A percentile compares a stretch with the other conserved stretches of the same genome.
These are phyloP conservation scores for Lipomyces yarrowii DNA, from an alignment of 1,139 yeast genomes.

Conservation along the genomic window DNA sequence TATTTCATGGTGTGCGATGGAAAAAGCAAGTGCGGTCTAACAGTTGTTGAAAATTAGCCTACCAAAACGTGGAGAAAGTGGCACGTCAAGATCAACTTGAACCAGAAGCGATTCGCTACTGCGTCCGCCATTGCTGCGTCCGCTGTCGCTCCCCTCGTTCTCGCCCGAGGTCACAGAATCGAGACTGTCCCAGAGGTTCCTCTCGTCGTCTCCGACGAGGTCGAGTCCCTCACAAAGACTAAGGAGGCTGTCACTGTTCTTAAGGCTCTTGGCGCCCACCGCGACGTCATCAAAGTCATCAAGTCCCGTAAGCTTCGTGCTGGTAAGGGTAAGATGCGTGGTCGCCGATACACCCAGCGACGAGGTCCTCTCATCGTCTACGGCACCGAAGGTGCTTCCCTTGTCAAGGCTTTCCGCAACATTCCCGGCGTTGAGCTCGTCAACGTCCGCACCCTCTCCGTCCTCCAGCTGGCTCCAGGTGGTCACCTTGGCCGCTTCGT, in stretches of 20 bases:
- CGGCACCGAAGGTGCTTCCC: constrained; percentile 90
- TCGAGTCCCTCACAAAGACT: constrained; percentile 94
- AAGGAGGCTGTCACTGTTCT: constrained; percentile 98
- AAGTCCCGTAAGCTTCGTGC: constrained; percentile 99
- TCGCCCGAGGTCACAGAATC: constrained; percentile 99
- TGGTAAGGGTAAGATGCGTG: constrained; percentile 99
- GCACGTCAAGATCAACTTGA: constrained; percentile 99
- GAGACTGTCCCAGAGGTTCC: constrained; percentile 99
- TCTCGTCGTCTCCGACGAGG: constrained; percentile 91
- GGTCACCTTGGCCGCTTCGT: constrained; percentile 99
- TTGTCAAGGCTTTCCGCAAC: constrained; percentile 98
- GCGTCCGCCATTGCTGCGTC: constrained; percentile 99
- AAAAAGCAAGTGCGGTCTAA: not conserved
- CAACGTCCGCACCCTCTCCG: constrained; percentile 88
- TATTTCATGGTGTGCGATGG: not conserved
- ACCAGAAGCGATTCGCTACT: constrained; percentile 99
- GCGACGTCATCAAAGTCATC: constrained; percentile 97
- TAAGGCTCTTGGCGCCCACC: constrained; percentile 98
- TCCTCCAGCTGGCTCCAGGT: constrained; percentile 99
- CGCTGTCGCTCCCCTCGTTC: constrained; percentile 95
- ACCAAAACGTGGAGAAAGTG: constrained; percentile 99
- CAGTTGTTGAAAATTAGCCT: constrained; percentile 50
- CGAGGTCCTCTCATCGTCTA: constrained; percentile 99
- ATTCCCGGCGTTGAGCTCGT: constrained; percentile 99
- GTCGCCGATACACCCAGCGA: constrained; percentile 99